Conservation (phyloP, 2,329 filamentous ascomycete species). For the Colletotrichum gloeosporioides region DNA sequence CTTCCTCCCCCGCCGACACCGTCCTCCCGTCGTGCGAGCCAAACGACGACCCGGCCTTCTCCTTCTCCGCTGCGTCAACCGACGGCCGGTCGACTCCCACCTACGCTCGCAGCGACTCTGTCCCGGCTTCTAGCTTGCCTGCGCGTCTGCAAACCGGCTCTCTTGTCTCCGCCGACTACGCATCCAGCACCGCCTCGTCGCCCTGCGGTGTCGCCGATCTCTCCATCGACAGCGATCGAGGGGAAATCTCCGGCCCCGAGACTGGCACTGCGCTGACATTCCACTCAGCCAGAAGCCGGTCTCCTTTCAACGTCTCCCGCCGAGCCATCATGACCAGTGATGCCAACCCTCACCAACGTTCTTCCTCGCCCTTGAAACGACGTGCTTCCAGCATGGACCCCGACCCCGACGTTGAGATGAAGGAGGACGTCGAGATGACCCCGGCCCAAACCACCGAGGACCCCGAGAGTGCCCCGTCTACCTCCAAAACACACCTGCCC, state of each 20-base stretch:
- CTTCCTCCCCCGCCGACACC: slow-evolving; percentile 47
- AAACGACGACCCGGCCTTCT: slow-evolving; percentile 54
- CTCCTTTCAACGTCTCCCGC: slow-evolving; percentile 56
- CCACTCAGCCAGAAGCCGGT: slow-evolving; percentile 50
- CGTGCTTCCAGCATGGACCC: slow-evolving; percentile 67
- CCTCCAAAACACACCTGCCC: slow-evolving; percentile 27
- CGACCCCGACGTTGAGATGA: slow-evolving; percentile 40
- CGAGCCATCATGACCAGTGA: slow-evolving; percentile 66
- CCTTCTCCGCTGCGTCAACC: slow-evolving; percentile 50
- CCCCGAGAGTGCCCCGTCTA: not conserved
- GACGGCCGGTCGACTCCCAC: slow-evolving; percentile 26
- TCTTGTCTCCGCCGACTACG: slow-evolving; percentile 52
- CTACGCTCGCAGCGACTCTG: slow-evolving; percentile 32
- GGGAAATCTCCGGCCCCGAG: slow-evolving; percentile 46
- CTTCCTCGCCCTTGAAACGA: slow-evolving; percentile 69
- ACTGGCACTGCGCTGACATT: slow-evolving; percentile 41
- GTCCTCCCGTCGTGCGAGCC: slow-evolving; percentile 59
- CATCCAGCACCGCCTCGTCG: slow-evolving; percentile 62
- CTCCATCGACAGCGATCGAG: slow-evolving; percentile 60
- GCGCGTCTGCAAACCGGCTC: slow-evolving; percentile 54
- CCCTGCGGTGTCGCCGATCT: slow-evolving; percentile 64
- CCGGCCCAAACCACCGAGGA: slow-evolving; percentile 3
- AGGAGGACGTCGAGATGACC: slow-evolving; percentile 27
- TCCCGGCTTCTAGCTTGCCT: slow-evolving; percentile 56
- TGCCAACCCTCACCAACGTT: slow-evolving; percentile 62